These are phyloP conservation scores for Phialophora tarda DNA, from an alignment of 2,329 filamentous ascomycete genomes.

Conservation along the genomic window DNA sequence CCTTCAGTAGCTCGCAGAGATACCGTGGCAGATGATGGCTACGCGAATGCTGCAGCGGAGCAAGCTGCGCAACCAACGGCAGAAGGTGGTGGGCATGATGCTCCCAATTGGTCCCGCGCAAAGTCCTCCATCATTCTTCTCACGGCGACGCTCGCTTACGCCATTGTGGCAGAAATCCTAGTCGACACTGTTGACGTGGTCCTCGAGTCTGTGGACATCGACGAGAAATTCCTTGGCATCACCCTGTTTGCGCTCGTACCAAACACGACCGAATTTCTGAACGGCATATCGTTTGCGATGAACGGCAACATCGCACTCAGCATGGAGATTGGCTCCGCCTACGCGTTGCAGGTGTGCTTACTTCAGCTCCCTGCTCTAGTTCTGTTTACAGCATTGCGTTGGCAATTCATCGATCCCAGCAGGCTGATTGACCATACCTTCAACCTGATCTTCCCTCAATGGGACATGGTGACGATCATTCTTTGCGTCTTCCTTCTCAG, in stretches of 20 bases:
- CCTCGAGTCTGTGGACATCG: slow-evolving; percentile 83
- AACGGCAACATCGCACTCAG: slow-evolving; percentile 98
- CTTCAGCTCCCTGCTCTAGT: slow-evolving; percentile 93
- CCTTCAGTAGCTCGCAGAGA: slow-evolving; percentile 44
- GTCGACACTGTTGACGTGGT: slow-evolving; percentile 98
- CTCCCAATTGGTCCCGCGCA: slow-evolving; percentile 93
- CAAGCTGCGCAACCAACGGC: slow-evolving; percentile 43
- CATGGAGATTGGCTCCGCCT: slow-evolving; percentile 98
- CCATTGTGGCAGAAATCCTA: slow-evolving; percentile 95
- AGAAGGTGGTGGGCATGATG: slow-evolving; percentile 78
- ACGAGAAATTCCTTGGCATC: slow-evolving; percentile 96
- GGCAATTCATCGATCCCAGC: slow-evolving; percentile 59
- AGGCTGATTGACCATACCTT: slow-evolving; percentile 60
- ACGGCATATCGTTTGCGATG: slow-evolving; percentile 99
- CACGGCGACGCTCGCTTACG: slow-evolving; percentile 87
- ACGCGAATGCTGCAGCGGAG: slow-evolving; percentile 57
- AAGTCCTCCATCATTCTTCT: slow-evolving; percentile 92
- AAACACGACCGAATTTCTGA: slow-evolving; percentile 97
- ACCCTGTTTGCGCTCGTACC: slow-evolving; percentile 95
- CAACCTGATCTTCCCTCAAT: slow-evolving; percentile 90
- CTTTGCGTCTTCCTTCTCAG: slow-evolving; percentile 93
- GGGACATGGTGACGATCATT: slow-evolving; percentile 98
- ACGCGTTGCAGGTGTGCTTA: slow-evolving; percentile 93
- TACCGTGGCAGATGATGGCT: slow-evolving; percentile 44
- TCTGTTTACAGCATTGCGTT: slow-evolving; percentile 82